Evolutionary conservation across 108 stramenopile species (phyloP).

Genomic region (Hondaea fermentalgiana): DNA sequence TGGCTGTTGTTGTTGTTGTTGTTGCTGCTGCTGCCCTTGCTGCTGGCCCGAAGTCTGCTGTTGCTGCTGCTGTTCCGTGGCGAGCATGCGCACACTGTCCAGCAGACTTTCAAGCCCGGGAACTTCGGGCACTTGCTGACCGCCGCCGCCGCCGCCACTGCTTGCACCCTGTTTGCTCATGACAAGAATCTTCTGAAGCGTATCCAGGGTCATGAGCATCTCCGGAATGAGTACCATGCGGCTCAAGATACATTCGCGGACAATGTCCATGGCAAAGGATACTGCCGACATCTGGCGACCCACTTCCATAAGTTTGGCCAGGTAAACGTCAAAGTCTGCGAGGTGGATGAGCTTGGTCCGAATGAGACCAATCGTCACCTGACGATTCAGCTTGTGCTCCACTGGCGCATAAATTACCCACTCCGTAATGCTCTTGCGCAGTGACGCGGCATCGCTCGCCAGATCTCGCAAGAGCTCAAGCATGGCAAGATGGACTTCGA

Average conservation of each 20-base stretch:
- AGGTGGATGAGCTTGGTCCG: constrained; percentile 66
- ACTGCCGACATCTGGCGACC: constrained; percentile 75
- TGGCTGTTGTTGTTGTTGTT: neutral
- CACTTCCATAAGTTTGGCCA: constrained; percentile 68
- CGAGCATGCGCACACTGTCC: constrained; percentile 17
- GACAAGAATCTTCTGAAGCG: constrained; percentile 68
- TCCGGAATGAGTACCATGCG: constrained; percentile 63
- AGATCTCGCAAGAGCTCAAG: constrained; percentile 66
- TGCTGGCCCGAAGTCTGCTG: constrained; percentile 17
- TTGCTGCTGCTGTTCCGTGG: constrained; percentile 28
- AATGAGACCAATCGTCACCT: constrained; percentile 74
- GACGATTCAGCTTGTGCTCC: constrained; percentile 77
- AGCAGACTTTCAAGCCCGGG: neutral
- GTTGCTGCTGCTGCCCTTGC: constrained; percentile 24
- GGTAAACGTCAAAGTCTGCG: constrained; percentile 68
- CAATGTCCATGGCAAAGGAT: constrained; percentile 76
- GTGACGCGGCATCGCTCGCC: constrained; percentile 59
- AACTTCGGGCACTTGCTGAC: neutral
- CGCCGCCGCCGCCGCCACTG: neutral
- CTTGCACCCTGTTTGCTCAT: constrained; percentile 48
- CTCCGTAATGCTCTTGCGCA: constrained; percentile 72
- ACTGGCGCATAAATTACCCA: constrained; percentile 84
- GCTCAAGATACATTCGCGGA: constrained; percentile 53
- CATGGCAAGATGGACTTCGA: constrained; percentile 73
- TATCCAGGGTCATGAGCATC: constrained; percentile 69